Evolutionary conservation across 2,329 filamentous ascomycete genomes (phyloP), one percentile per base, ranked within the genome.

Genomic region (Davidsoniella neocaledoniae): DNA sequence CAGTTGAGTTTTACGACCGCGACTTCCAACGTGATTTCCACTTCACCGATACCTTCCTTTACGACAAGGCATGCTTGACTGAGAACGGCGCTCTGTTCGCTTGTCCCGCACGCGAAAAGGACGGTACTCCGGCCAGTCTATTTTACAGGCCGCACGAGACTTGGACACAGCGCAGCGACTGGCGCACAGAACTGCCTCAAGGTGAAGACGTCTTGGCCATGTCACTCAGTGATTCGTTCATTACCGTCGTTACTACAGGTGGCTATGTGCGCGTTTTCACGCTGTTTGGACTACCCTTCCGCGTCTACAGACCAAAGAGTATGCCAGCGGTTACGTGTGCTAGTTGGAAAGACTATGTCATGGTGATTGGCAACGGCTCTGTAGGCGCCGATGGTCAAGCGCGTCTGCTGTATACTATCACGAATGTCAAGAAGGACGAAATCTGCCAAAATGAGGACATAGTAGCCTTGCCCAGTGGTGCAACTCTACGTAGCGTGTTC

Each of bases 121-220:
- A 77, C 29, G 76, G 79, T 52, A 57, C 63, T 8, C 79, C 84
- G 2, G 85, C 90, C 3, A 81, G 79, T 29, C 77, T 98, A n/a
- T 95, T 94, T 65, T 98, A 96, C 64, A 78, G 91, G 5, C 91
- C 93, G 0, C 91, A 98, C 61, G 90, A 98, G 66, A 93, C 86
- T 1, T 98, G 91, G 91, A 95, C 88, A 2, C 76, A 85, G 46
- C 76, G 91, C 47, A 77, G 79, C 17, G 91, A 98, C 64, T 96
- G 90, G 87, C 79, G 86, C 46, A 94, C 83, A 0, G 73, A 83
- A 55, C 66, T 98, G n/a, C 91, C 91, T 0, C 74, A 75, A 29
- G 86, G 86, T n/a, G 91, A 98, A 64, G 74, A 81, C 9, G 77
- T 95, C 2, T 80, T 80, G 56, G 85, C 90, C 53, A 86, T 98